Percentiles rank a stretch among this genome's conserved stretches.
phyloP scores from a whole-genome alignment of 2,329 filamentous ascomycete genomes.

The Ophiocordyceps camponoti-floridani region DNA sequence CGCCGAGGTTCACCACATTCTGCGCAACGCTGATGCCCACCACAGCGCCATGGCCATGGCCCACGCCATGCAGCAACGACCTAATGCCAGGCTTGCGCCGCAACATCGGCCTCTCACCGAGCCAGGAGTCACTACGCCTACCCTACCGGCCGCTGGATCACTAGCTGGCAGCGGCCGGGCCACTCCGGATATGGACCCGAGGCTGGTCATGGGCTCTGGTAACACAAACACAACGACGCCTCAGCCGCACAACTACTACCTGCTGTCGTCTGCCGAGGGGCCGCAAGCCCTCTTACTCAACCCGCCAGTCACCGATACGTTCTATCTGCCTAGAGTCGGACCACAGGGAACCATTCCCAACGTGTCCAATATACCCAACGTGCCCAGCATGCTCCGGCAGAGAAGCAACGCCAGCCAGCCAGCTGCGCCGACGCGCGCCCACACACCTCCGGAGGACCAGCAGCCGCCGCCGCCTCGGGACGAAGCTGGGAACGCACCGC shows the following conservation, averaged over 20 bases:
- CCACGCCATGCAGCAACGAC: constrained; percentile 29
- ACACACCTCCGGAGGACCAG: constrained; percentile 5
- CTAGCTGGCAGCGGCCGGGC: constrained; percentile 25
- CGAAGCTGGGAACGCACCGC: constrained; percentile 2
- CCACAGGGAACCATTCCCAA: constrained; percentile 9
- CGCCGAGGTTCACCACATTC: constrained; percentile 25
- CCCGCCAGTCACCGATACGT: constrained; percentile 27
- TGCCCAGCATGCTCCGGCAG: constrained; percentile 4
- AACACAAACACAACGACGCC: constrained; percentile 7
- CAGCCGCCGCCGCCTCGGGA: constrained; percentile 2
- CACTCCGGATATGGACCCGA: constrained; percentile 21
- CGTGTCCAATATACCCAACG: no score
- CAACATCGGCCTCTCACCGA: constrained; percentile 14
- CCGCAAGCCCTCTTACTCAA: constrained; percentile 40
- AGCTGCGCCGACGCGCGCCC: no score
- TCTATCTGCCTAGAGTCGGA: constrained; percentile 25
- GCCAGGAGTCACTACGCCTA: constrained; percentile 24
- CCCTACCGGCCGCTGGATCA: constrained; percentile 16
- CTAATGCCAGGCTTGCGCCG: constrained; percentile 26
- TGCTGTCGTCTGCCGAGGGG: constrained; percentile 41
- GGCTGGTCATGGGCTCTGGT: constrained; percentile 6
- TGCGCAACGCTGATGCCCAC: constrained; percentile 25
- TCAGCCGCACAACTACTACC: constrained; percentile 31
- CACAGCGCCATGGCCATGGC: constrained; percentile 28
- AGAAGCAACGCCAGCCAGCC: constrained; percentile 5